Base-by-base conservation (phyloP, 345 rosid species). In the Syzygium aqueum region DNA sequence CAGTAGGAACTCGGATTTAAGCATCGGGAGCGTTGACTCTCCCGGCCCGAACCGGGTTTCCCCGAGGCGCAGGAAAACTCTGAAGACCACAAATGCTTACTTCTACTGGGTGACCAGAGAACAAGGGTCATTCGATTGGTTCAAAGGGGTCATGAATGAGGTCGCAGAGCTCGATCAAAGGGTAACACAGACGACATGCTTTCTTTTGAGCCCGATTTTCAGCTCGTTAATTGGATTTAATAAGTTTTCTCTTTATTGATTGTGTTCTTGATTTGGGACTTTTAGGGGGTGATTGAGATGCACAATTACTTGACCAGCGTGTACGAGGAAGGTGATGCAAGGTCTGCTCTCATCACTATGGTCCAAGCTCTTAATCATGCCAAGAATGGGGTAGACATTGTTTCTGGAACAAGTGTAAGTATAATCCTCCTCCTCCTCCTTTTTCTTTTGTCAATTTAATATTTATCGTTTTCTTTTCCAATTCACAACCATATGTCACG, bases 251-350 rank as follows among this genome's bases (percentile, higher is more conserved):
- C 51, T 59, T 84, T 6, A 27, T 85, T 46, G 87, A 51, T 88
- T 61, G 51, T 56, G 11, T 88, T 56, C 85, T 10, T 77, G 46
- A 54, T 77, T 54, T 84, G 50, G 84, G 37, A 30, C 88, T 56
- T 89, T 51, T 87, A 97, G 99, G 99, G 99, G 51, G 96, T 97
- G 85, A 96, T 97, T 84, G 99, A 97, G 90, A 96, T 97, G 99
- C 99, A 97, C 93, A 97, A 97, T 88, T 96, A 97, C 91, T 90
- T 97, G 91, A 97, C 99, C 19, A 97, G 99, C 86, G 99, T 97
- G 73, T 97, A 97, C 53, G 99, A 96, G 92, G 99, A 97, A 96
- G 99, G 99, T 11, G 99, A 97, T 89, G 99, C 99, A n/a, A 92
- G 99, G 85, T 97, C 99, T 40, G 96, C 99, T 90, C 97, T 97